These are phyloP conservation scores for Leccinum fibrillosum DNA, from an alignment of 768 basidiomycete species.

Conservation along the genomic window DNA sequence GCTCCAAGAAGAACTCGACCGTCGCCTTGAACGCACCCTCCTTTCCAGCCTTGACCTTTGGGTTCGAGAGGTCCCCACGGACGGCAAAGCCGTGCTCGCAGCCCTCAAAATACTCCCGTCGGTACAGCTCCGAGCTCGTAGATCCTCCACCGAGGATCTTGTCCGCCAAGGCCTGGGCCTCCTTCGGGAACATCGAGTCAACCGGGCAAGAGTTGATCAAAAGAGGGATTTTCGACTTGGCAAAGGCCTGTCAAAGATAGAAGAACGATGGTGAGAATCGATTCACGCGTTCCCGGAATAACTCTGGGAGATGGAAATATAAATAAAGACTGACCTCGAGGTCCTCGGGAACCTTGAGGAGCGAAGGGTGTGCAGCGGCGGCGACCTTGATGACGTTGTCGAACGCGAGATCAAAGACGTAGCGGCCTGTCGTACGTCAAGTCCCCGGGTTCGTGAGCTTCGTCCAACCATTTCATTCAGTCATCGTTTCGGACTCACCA, in stretches of 20 bases:
- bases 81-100: slow-evolving; percentile 57
- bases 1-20: slow-evolving; percentile 51
- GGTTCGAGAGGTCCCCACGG: slow-evolving; percentile 44
- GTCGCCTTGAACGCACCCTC: slow-evolving; percentile 51
- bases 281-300: neutral
- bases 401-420: slow-evolving; percentile 58
- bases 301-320: neutral
- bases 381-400: slow-evolving; percentile 47
- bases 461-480: neutral
- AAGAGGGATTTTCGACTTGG: slow-evolving; percentile 48
- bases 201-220: slow-evolving; percentile 64
- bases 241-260: slow-evolving; percentile 43
- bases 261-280: neutral
- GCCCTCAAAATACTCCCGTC: slow-evolving; percentile 29
- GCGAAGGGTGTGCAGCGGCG: slow-evolving; percentile 58
- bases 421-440: neutral
- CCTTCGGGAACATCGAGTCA: slow-evolving; percentile 50
- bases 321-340: slow-evolving; percentile 44
- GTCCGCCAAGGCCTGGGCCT: slow-evolving; percentile 45
- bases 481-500: slow-evolving; percentile 33
- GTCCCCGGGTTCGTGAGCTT: neutral
- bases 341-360: slow-evolving; percentile 56
- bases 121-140: slow-evolving; percentile 41
- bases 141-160: slow-evolving; percentile 45
- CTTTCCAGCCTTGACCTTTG: slow-evolving; percentile 56